Percentiles rank a stretch among this genome's conserved stretches.
phyloP scores from a whole-genome alignment of 2,329 filamentous ascomycete genomes.

The Leptographium wingfieldii region DNA sequence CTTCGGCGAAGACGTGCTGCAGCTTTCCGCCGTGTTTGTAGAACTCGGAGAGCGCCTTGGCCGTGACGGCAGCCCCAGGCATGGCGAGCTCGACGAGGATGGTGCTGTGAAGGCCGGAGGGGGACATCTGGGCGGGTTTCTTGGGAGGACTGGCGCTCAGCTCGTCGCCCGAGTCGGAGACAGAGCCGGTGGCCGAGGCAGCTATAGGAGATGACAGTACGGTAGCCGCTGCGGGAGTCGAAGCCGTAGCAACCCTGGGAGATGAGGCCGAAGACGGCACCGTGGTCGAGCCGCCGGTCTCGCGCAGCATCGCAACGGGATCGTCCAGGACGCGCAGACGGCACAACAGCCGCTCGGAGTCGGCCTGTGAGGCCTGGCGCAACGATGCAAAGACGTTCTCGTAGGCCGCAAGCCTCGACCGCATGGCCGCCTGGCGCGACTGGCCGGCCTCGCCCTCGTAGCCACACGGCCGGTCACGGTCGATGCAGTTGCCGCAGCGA shows the following conservation, averaged over 20 bases:
- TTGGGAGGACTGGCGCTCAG: not conserved
- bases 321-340: slow-evolving; percentile 14
- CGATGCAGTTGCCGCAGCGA: slow-evolving; percentile 17
- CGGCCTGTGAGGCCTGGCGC: slow-evolving; percentile 12
- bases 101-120: not conserved
- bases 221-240: not conserved
- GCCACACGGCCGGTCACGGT: slow-evolving; percentile 16
- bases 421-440: slow-evolving; percentile 19
- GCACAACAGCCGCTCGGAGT: slow-evolving; percentile 16
- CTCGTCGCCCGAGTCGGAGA: not conserved
- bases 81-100: slow-evolving; percentile 10
- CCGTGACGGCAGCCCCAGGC: slow-evolving; percentile 11
- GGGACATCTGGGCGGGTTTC: not conserved
- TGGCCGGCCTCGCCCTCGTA: slow-evolving; percentile 21
- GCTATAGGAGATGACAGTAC: not conserved
- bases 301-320: slow-evolving; percentile 6
- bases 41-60: slow-evolving; percentile 1
- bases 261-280: not conserved
- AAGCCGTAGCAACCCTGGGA: not conserved
- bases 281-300: not conserved
- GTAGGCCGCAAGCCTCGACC: slow-evolving; percentile 16
- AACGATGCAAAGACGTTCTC: slow-evolving; percentile 18
- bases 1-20: not conserved
- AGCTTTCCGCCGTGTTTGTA: not conserved
- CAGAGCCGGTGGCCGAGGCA: not conserved